A percentile compares a stretch with the other conserved stretches of the same genome.
Evolutionary conservation across 768 basidiomycete species (phyloP).

Genomic region (Podaxis sp.): DNA sequence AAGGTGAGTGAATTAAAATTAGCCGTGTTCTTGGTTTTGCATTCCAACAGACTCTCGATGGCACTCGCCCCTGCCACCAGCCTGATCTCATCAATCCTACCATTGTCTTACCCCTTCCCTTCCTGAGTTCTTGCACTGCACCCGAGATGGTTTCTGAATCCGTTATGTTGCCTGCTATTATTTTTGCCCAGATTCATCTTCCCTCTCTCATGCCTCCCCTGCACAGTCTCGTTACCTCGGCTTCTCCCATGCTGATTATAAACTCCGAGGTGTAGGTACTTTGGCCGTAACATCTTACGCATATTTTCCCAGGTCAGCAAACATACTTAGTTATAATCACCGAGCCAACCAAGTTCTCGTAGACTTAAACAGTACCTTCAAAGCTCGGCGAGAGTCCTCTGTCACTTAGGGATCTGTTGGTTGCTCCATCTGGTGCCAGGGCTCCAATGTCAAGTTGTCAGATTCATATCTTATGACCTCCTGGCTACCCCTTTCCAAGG

Average conservation of each 20-base stretch:
- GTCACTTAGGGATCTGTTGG: too few species aligned
- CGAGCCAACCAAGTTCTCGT: background rate
- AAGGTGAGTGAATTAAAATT: background rate
- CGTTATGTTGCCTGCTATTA: background rate
- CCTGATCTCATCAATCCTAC: conserved; percentile 1
- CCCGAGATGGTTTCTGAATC: background rate
- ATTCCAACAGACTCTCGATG: background rate
- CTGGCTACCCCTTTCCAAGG: too few species aligned
- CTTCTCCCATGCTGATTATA: background rate
- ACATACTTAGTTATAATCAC: background rate
- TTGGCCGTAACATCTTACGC: background rate
- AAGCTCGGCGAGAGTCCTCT: background rate
- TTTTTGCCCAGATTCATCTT: background rate
- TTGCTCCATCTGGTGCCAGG: too few species aligned
- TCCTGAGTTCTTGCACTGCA: background rate
- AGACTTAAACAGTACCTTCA: background rate
- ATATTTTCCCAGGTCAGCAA: background rate
- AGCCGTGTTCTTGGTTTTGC: background rate
- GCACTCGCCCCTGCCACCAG: background rate
- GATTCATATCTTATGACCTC: too few species aligned
- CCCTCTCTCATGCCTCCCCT: background rate
- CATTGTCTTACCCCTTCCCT: background rate
- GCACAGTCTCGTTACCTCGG: background rate
- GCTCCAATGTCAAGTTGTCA: too few species aligned
- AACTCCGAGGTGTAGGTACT: background rate